Base-by-base conservation (phyloP, 805 yeast species). In the Metschnikowia santaceciliae region DNA sequence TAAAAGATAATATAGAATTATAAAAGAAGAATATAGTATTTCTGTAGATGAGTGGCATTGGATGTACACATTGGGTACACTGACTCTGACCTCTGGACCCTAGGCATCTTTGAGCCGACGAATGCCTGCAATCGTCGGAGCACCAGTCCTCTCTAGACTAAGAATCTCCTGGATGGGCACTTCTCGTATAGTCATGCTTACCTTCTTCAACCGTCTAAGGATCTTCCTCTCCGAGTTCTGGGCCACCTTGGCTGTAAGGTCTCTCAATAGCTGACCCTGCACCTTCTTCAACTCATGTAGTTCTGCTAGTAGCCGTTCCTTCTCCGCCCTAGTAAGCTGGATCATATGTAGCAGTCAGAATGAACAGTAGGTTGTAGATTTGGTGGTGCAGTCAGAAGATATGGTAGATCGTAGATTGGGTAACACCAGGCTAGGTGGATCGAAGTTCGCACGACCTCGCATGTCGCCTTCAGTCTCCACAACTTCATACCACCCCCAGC, bases 171-270 rank as follows among this genome's bases (percentile, higher is more conserved):
- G 68, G 37, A 79, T 60, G 55, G 71, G 75, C 13, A 77, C 74
- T 51, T 77, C 73, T 76, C 83, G 77, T 30, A 80, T 66, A 20
- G 76, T 74, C 37, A 79, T 72, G 44, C 77, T 71, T 7, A 80
- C 79, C 40, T 70, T 70, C 54, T 76, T 78, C 26, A 77, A 59
- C 50, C 82, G 62, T 41, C 78, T 62, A 32, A 63, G 58, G 8
- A 79, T 68, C 50, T 72, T 74, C 19, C 63, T 58, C 45, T 74
- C 75, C 19, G 71, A 59, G 6, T 55, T 49, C 42, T 61, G 45
- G 48, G 71, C 62, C 11, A 56, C 46, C 48, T 55, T 50, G 39
- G 65, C 60, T 52, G 65, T 56, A 22, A 56, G 58, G 30, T 54
- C 58, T n/a, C 65, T 62, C 38, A 78, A 58, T 6, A 53, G 59